Evolutionary conservation across 306 rosid species (phyloP).

Genomic region (Mucuna pruriens): DNA sequence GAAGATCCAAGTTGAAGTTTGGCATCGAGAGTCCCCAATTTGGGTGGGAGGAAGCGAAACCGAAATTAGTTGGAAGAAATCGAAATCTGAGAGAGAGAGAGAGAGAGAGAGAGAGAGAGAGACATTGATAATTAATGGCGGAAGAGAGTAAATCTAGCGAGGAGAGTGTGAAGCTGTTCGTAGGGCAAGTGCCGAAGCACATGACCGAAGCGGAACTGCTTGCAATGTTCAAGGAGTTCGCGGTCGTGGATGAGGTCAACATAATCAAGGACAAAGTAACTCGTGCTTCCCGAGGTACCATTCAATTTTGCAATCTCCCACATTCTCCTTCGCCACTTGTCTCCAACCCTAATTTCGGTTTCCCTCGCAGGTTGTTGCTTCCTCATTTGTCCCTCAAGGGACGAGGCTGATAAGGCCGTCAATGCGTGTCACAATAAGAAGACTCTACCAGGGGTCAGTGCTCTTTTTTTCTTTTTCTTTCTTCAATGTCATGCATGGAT

Average conservation of each 20-base stretch:
- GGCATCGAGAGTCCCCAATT: constrained; percentile 34
- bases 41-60: neutral
- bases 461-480: neutral
- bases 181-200: constrained; percentile 98
- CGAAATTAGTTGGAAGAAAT: neutral
- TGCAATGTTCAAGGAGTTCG: constrained; percentile 87
- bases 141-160: constrained; percentile 82
- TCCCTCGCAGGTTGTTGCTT: constrained; percentile 81
- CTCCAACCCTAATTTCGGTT: constrained; percentile 48
- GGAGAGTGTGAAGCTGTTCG: constrained; percentile 96
- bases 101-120: constrained; percentile 14
- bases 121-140: constrained; percentile 72
- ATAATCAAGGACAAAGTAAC: constrained; percentile 95
- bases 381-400: constrained; percentile 86
- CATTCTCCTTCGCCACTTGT: neutral
- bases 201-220: constrained; percentile 89
- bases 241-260: constrained; percentile 95
- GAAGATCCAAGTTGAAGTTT: constrained; percentile 39
- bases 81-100: constrained; percentile 37
- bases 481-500: constrained; percentile 16
- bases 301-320: constrained; percentile 23
- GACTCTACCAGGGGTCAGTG: constrained; percentile 78
- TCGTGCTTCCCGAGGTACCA: constrained; percentile 86
- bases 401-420: constrained; percentile 98
- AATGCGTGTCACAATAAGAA: constrained; percentile 93